These are phyloP conservation scores for Dactylonectria estremocensis DNA, from an alignment of 2,329 filamentous ascomycete species.

Conservation along the genomic window DNA sequence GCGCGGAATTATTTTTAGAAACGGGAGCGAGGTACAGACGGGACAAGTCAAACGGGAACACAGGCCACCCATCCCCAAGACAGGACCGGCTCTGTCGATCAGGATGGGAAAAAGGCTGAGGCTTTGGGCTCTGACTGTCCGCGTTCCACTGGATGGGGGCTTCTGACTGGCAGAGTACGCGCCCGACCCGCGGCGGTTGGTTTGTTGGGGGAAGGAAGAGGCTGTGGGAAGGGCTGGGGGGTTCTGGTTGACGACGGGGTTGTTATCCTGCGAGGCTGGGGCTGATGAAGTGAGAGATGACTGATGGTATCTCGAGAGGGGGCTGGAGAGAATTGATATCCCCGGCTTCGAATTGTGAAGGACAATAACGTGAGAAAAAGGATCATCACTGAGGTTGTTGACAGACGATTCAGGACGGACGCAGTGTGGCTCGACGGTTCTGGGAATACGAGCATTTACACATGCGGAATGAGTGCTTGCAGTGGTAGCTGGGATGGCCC, in stretches of 20 bases:
- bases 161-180: constrained; percentile 6
- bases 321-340: not conserved
- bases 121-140: not conserved
- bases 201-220: constrained; percentile 16
- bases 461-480: constrained; percentile 33
- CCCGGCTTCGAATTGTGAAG: not conserved
- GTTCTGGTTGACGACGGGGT: not conserved
- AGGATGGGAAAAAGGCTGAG: not conserved
- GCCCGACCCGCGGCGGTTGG: not conserved
- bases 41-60: not conserved
- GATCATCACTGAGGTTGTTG: not conserved
- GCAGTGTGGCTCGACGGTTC: constrained; percentile 17
- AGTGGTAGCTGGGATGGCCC: constrained; percentile 6
- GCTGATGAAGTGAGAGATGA: not conserved
- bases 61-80: no score
- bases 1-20: constrained; percentile 31
- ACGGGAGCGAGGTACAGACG: constrained; percentile 20
- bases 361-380: not conserved
- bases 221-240: constrained; percentile 12
- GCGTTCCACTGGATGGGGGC: not conserved
- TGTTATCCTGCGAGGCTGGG: constrained; percentile 21
- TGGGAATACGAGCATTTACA: constrained; percentile 22
- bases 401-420: not conserved
- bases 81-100: not conserved
- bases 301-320: not conserved